Percentiles rank a stretch among this genome's conserved stretches.
These are phyloP conservation scores for Ballota nigra DNA, from an alignment of 257 asterid species.

Conservation along the genomic window DNA sequence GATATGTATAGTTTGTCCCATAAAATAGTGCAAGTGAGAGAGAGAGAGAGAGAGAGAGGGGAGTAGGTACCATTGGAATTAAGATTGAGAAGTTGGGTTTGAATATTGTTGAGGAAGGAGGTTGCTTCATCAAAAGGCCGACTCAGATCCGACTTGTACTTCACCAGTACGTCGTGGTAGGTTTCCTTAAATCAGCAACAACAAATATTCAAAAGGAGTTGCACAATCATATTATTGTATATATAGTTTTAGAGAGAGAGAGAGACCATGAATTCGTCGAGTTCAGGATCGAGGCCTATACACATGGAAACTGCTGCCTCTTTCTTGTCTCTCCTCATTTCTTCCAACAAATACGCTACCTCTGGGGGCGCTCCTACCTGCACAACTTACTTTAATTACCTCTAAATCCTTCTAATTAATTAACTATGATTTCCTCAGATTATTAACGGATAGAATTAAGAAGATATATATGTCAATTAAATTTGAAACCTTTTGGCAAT, in stretches of 20 bases:
- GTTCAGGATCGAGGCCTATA: constrained; percentile 51
- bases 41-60: background rate
- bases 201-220: background rate
- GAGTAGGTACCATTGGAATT: constrained; percentile 49
- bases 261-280: constrained; percentile 68
- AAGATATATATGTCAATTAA: no score
- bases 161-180: constrained; percentile 60
- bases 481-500: constrained; percentile 59
- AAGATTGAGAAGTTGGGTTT: constrained; percentile 61
- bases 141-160: constrained; percentile 70
- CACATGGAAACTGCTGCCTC: constrained; percentile 21
- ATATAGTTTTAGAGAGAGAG: background rate
- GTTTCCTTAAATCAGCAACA: constrained; percentile 45
- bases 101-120: constrained; percentile 66
- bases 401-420: background rate
- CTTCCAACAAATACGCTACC: constrained; percentile 45
- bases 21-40: background rate
- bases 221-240: background rate
- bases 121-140: constrained; percentile 87
- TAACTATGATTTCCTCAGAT: background rate
- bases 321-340: constrained; percentile 39
- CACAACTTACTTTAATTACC: background rate
- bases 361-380: constrained; percentile 75
- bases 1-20: no score
- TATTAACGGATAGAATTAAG: no score